Percentiles rank a stretch among this genome's conserved stretches.
Evolutionary conservation across 768 basidiomycete species (phyloP).

Genomic region (Calocybe gangraenosa): DNA sequence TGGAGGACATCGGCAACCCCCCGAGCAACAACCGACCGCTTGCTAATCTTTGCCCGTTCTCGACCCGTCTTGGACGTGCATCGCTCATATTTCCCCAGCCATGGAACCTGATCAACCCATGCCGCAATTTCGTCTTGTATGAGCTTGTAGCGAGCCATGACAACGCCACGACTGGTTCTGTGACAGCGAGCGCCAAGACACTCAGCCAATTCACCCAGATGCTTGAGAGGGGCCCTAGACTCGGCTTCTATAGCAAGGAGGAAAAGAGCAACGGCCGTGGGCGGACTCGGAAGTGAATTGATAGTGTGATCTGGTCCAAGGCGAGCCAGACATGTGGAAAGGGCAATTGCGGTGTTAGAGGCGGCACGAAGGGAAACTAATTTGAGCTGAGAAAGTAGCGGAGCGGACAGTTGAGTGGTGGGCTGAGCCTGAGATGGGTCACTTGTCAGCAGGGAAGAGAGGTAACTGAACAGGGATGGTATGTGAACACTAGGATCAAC

Average conservation of each 20-base stretch:
- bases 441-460: slow-evolving; percentile 32
- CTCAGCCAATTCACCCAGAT: slow-evolving; percentile 53
- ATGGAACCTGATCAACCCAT: slow-evolving; percentile 65
- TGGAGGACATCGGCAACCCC: slow-evolving; percentile 67
- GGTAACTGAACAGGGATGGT: slow-evolving; percentile 48
- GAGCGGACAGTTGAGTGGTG: slow-evolving; percentile 25
- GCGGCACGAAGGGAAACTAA: slow-evolving; percentile 37
- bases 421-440: slow-evolving; percentile 10
- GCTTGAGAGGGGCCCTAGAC: slow-evolving; percentile 43
- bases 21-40: slow-evolving; percentile 61
- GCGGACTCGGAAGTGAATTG: slow-evolving; percentile 32
- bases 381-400: slow-evolving; percentile 35
- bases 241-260: slow-evolving; percentile 72
- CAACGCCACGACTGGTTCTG: slow-evolving; percentile 40
- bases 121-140: slow-evolving; percentile 57
- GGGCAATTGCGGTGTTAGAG: slow-evolving; percentile 40
- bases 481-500: slow-evolving; percentile 61
- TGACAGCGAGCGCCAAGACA: slow-evolving; percentile 49
- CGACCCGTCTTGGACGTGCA: slow-evolving; percentile 21
- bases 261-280: slow-evolving; percentile 66
- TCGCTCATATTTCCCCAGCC: slow-evolving; percentile 57
- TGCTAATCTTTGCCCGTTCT: slow-evolving; percentile 57
- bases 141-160: slow-evolving; percentile 67
- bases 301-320: slow-evolving; percentile 32
- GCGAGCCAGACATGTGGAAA: slow-evolving; percentile 40